Percentiles rank a stretch among this genome's conserved stretches.
phyloP scores from a whole-genome alignment of 768 basidiomycete genomes.

The Hericium coralloides region DNA sequence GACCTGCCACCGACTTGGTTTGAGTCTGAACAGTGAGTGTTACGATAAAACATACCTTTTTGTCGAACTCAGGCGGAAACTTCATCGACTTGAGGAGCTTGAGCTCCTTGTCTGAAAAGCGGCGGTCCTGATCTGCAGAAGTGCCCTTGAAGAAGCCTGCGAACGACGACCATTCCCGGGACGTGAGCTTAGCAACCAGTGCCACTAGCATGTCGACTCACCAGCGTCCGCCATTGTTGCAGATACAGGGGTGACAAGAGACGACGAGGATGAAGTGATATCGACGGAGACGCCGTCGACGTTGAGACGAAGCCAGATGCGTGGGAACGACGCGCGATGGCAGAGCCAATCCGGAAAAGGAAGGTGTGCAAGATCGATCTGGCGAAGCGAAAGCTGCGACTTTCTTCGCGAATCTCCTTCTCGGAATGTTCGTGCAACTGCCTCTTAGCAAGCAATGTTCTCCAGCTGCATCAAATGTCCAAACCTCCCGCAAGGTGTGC shows the following conservation, averaged over 20 bases:
- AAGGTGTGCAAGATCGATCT: background rate
- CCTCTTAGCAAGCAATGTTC: too few relatives aligned
- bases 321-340: background rate
- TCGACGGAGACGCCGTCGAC: background rate
- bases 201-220: background rate
- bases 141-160: conserved; percentile 84
- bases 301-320: background rate
- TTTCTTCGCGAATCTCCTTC: too few relatives aligned
- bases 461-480: too few relatives aligned
- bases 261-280: background rate
- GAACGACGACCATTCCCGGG: background rate
- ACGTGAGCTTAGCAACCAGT: background rate
- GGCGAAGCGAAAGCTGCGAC: background rate
- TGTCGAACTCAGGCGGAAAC: conserved; percentile 83
- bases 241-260: background rate
- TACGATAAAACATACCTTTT: conserved; percentile 46
- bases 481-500: too few relatives aligned
- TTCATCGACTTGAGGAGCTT: conserved; percentile 85
- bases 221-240: conserved; percentile 15
- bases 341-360: background rate
- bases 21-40: background rate
- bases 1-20: conserved; percentile 38
- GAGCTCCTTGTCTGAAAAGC: conserved; percentile 92
- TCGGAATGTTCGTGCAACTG: background rate
- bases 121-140: conserved; percentile 82